Base-by-base conservation (phyloP, 257 asterid genomes). In the Petunia axillaris region DNA sequence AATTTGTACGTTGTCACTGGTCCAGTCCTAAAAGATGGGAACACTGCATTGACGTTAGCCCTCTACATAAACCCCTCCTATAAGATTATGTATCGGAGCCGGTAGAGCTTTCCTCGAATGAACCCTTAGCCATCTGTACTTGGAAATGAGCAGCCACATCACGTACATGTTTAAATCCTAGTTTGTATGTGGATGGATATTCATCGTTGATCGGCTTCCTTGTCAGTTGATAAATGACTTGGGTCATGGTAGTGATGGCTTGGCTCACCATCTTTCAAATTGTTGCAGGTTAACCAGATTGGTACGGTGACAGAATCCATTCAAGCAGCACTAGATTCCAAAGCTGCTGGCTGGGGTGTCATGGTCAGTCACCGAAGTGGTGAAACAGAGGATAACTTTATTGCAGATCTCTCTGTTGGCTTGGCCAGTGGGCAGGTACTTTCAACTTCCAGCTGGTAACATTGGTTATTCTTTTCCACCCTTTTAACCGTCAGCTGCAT, bases 351-450 rank as follows among this genome's bases (percentile, higher is more conserved):
- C 14, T 96, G 99, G 99, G 99, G 99, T 79, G 99, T 96, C 64
- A 96, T 96, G 99, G 99, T 96, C 78, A 96, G 98, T 84, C 99
- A 96, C 85, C 95, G 99, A 25, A 96, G 99, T 86, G 99, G 99
- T 54, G 99, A 95, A 85, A 95, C 99, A 1, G 99, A 95, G 83
- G 99, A 95, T 88, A 92, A 95, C 90, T 95, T 95, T 86, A 95
- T 95, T 44, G 99, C 99, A 39, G 99, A 95, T 87, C 85, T 95
- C 64, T 93, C 98, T 16, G 99, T 95, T 4, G 99, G 99, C 71
- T 85, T 93, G 87, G 98, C 99, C 82, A 93, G 98, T 81, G 98
- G 99, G 81, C 99, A 95, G 99, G 99, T 95, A 63, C 43, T 37
- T 59, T 16, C 16, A 6, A 36, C 71, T 77, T 58, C 57, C 16